These are phyloP conservation scores for Penstemon davidsonii DNA, from an alignment of 257 asterid genomes.

Conservation along the genomic window DNA sequence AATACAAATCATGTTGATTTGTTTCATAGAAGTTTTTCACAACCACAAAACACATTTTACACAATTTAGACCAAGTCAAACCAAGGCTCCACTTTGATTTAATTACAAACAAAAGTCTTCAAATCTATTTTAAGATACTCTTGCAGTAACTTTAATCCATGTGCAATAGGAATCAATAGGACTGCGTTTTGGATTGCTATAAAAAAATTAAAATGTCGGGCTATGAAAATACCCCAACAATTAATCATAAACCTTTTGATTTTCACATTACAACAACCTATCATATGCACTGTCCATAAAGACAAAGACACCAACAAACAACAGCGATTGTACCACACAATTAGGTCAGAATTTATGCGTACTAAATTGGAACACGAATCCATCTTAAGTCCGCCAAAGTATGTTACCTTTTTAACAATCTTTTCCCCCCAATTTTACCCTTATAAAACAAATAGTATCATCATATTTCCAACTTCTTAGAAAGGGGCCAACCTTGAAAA, in stretches of 20 bases:
- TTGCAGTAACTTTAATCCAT: too few relatives aligned
- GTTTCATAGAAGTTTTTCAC: too few relatives aligned
- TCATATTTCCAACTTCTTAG: neutral
- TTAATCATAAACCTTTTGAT: neutral
- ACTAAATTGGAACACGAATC: conserved; percentile 34
- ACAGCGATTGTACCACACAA: too few relatives aligned
- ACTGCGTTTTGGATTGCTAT: neutral
- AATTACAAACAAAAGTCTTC: too few relatives aligned
- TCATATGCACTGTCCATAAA: conserved; percentile 18
- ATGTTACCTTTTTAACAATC: neutral
- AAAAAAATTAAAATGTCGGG: conserved; percentile 3
- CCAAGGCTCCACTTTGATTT: too few relatives aligned
- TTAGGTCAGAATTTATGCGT: conserved; percentile 25
- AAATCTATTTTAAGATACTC: too few relatives aligned
- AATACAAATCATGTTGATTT: too few relatives aligned
- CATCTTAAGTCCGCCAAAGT: conserved; percentile 28
- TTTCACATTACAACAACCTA: neutral
- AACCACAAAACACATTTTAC: too few relatives aligned
- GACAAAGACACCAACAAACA: neutral
- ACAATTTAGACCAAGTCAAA: too few relatives aligned
- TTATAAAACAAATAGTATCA: too few relatives aligned
- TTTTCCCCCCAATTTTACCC: neutral
- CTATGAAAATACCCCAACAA: neutral
- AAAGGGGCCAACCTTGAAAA: neutral
- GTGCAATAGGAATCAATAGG: too few relatives aligned